These are phyloP conservation scores for Aureobasidium mangrovei DNA, from an alignment of 2,329 filamentous ascomycete species.

Conservation along the genomic window DNA sequence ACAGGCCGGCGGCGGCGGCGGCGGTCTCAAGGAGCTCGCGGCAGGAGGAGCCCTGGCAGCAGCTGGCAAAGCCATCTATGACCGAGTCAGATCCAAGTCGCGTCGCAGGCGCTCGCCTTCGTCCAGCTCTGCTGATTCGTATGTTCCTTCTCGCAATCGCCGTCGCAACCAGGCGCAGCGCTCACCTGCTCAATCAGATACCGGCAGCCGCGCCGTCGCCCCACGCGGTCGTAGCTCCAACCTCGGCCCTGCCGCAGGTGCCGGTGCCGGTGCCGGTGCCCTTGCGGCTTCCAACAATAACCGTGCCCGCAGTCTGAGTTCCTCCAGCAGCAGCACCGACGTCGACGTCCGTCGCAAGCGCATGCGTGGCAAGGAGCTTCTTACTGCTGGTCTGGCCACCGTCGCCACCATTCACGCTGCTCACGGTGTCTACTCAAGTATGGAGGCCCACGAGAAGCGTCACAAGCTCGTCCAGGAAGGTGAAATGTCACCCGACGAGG, in stretches of 20 bases:
- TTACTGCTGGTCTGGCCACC: conserved; percentile 57
- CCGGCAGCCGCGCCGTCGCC: conserved; percentile 25
- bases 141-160: conserved; percentile 41
- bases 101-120: conserved; percentile 39
- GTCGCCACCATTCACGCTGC: conserved; percentile 62
- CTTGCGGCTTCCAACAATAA: conserved; percentile 17
- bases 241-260: conserved; percentile 34
- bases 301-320: conserved; percentile 19
- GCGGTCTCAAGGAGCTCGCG: conserved; percentile 40
- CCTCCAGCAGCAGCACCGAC: conserved; percentile 37
- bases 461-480: conserved; percentile 53
- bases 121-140: conserved; percentile 42
- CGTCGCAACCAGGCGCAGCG: conserved; percentile 30
- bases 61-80: conserved; percentile 44
- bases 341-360: conserved; percentile 56
- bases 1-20: conserved; percentile 34
- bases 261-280: conserved; percentile 29
- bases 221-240: conserved; percentile 30
- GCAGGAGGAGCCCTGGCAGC: conserved; percentile 42
- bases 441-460: conserved; percentile 55
- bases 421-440: conserved; percentile 54
- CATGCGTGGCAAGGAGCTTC: conserved; percentile 55
- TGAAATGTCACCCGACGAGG: conserved; percentile 54
- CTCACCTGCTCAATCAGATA: conserved; percentile 34
- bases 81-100: conserved; percentile 47